Evolutionary conservation across 768 basidiomycete genomes (phyloP).

Genomic region (Suillus ampliporus): DNA sequence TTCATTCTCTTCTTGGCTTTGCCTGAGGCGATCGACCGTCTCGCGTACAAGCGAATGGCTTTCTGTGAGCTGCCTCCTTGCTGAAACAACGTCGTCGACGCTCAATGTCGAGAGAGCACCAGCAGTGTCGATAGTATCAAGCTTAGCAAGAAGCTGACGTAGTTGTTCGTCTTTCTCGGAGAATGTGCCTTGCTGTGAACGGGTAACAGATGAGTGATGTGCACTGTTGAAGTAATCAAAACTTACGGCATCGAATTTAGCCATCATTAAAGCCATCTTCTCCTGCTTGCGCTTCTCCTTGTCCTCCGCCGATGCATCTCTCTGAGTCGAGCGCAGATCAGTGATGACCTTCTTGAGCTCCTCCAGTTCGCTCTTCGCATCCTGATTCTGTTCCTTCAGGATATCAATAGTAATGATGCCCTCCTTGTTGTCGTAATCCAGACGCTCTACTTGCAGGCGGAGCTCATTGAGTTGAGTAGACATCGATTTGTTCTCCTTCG

Average conservation of each 20-base stretch:
- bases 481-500: slow-evolving; percentile 93
- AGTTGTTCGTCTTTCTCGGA: slow-evolving; percentile 96
- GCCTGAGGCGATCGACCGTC: slow-evolving; percentile 85
- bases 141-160: slow-evolving; percentile 80
- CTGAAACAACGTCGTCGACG: slow-evolving; percentile 77
- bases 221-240: slow-evolving; percentile 5
- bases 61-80: slow-evolving; percentile 88
- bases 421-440: slow-evolving; percentile 97
- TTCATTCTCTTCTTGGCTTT: slow-evolving; percentile 93
- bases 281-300: slow-evolving; percentile 99
- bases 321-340: slow-evolving; percentile 81
- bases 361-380: slow-evolving; percentile 86
- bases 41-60: slow-evolving; percentile 86
- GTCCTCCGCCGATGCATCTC: slow-evolving; percentile 88
- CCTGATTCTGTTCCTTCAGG: slow-evolving; percentile 91
- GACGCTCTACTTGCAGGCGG: slow-evolving; percentile 86
- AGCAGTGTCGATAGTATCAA: slow-evolving; percentile 79
- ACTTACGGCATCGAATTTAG: slow-evolving; percentile 93
- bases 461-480: slow-evolving; percentile 93
- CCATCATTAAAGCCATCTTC: slow-evolving; percentile 99
- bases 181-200: slow-evolving; percentile 80
- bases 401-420: slow-evolving; percentile 91
- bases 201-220: slow-evolving; percentile 13
- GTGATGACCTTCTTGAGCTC: slow-evolving; percentile 82
- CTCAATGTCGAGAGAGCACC: slow-evolving; percentile 60